phyloP scores from a whole-genome alignment of 2,329 filamentous ascomycete species.

The Neonectria hederae region DNA sequence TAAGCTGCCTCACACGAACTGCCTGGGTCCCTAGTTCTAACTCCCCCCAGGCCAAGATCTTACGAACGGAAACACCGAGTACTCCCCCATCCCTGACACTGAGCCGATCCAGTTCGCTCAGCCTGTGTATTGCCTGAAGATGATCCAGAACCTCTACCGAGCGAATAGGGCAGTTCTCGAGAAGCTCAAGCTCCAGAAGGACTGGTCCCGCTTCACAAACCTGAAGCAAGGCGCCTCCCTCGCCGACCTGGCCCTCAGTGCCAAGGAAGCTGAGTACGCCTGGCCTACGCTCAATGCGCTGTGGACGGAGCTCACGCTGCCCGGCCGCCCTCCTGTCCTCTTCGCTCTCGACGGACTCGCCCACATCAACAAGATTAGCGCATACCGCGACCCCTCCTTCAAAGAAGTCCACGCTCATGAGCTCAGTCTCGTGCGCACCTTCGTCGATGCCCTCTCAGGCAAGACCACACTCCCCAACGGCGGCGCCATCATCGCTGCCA shows the following conservation, averaged over 20 bases:
- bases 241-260: conserved; percentile 73
- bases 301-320: conserved; percentile 77
- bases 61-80: conserved; percentile 82
- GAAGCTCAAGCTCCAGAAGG: conserved; percentile 54
- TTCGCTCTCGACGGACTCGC: conserved; percentile 81
- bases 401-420: conserved; percentile 87
- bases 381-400: conserved; percentile 77
- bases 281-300: conserved; percentile 84
- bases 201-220: conserved; percentile 55
- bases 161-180: conserved; percentile 76
- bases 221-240: conserved; percentile 69
- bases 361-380: conserved; percentile 81
- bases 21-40: conserved; percentile 15
- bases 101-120: conserved; percentile 75
- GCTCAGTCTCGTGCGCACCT: conserved; percentile 77
- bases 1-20: conserved; percentile 52
- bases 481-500: conserved; percentile 80
- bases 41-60: conserved; percentile 73
- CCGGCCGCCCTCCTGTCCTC: conserved; percentile 68
- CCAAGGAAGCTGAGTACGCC: conserved; percentile 78
- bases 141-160: conserved; percentile 77
- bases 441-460: conserved; percentile 76
- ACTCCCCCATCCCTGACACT: conserved; percentile 72
- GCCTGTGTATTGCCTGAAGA: conserved; percentile 76
- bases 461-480: conserved; percentile 71